Conservation (phyloP, 2,329 filamentous ascomycete species). For the Colletotrichum liriopes region DNA sequence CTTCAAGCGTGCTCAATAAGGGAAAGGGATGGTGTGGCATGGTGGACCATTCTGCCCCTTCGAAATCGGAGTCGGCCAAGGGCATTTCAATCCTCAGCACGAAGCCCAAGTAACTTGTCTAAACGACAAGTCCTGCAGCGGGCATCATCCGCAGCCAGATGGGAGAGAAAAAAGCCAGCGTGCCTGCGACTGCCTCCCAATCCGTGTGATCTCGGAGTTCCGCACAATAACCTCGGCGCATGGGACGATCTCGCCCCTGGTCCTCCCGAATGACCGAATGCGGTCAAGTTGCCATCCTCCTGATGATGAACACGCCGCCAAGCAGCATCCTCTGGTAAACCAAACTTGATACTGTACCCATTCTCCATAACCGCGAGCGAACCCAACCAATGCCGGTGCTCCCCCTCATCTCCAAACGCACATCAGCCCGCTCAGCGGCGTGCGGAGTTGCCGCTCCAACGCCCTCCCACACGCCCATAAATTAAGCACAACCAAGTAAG, state of each 20-base stretch:
- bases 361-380: slow-evolving; percentile 11
- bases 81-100: not conserved
- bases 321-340: slow-evolving; percentile 6
- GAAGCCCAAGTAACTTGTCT: not conserved
- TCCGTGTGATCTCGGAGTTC: slow-evolving; percentile 9
- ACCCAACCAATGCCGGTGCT: not conserved
- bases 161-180: not conserved
- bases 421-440: not conserved
- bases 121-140: not conserved
- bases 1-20: not conserved
- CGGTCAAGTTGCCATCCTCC: not conserved
- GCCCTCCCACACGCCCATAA: slow-evolving; percentile 11
- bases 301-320: slow-evolving; percentile 7
- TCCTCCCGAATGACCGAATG: slow-evolving; percentile 31
- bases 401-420: not conserved
- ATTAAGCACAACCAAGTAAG: slow-evolving; percentile 34
- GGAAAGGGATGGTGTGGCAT: not conserved
- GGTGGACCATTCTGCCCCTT: not conserved
- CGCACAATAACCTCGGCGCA: slow-evolving; percentile 22
- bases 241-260: slow-evolving; percentile 24
- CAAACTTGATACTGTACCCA: slow-evolving; percentile 1
- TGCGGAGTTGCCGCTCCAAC: slow-evolving; percentile 33
- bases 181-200: not conserved
- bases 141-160: not conserved
- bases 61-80: not conserved